These are phyloP conservation scores for Neocallimastix lanati DNA, from an alignment of 192 early-diverging fungal species.

Conservation along the genomic window DNA sequence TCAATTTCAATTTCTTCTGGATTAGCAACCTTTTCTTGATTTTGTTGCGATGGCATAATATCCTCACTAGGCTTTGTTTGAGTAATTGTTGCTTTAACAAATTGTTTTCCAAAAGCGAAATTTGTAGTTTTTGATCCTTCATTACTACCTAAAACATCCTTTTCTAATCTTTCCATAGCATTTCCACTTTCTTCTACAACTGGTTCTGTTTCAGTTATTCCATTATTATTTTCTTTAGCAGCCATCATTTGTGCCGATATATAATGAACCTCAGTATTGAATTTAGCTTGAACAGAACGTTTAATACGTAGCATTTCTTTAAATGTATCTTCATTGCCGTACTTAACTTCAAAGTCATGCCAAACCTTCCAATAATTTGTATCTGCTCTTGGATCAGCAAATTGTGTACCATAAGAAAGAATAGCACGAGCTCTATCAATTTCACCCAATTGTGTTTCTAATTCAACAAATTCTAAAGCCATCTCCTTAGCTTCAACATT, in stretches of 20 bases:
- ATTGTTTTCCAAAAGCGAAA: neutral
- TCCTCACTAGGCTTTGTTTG: constrained; percentile 4
- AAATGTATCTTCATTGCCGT: constrained; percentile 95
- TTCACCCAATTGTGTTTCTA: constrained; percentile 82
- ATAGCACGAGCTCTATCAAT: constrained; percentile 85
- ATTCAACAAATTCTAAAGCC: constrained; percentile 59
- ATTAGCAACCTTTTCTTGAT: constrained; percentile 12
- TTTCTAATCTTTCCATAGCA: neutral
- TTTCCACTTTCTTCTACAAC: constrained; percentile 6
- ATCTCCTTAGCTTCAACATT: constrained; percentile 62
- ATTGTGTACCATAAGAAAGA: constrained; percentile 66
- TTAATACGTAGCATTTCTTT: constrained; percentile 94
- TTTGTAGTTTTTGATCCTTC: neutral
- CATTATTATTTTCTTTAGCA: constrained; percentile 5
- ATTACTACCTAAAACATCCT: neutral
- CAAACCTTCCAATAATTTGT: constrained; percentile 52
- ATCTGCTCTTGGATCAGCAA: constrained; percentile 61
- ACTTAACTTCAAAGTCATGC: constrained; percentile 92
- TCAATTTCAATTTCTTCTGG: constrained; percentile 55
- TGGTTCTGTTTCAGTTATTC: neutral
- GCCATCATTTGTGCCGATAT: constrained; percentile 37
- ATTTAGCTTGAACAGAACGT: constrained; percentile 68
- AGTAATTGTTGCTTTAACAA: constrained; percentile 4
- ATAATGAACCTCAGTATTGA: constrained; percentile 54
- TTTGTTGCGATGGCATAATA: constrained; percentile 1